phyloP scores from a whole-genome alignment of 805 yeast genomes.

The Candida xiaguanensis region DNA sequence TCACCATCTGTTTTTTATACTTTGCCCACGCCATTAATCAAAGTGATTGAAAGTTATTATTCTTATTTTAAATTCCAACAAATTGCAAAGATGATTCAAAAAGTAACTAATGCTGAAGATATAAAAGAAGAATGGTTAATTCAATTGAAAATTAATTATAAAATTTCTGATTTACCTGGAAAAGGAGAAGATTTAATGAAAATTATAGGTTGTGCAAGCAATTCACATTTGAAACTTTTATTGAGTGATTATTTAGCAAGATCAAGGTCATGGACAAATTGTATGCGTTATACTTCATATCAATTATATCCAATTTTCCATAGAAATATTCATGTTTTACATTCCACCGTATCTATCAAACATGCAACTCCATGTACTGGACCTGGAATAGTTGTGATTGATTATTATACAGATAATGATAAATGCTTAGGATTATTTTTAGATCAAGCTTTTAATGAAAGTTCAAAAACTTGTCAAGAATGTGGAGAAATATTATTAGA shows the following conservation, averaged over 20 bases:
- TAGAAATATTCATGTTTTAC: slow-evolving; percentile 73
- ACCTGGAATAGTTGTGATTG: slow-evolving; percentile 79
- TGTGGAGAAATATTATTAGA: slow-evolving; percentile 70
- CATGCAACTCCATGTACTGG: slow-evolving; percentile 92
- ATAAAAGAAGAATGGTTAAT: slow-evolving; percentile 23
- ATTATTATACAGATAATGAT: slow-evolving; percentile 88
- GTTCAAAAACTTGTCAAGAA: slow-evolving; percentile 66
- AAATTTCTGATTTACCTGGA: slow-evolving; percentile 33
- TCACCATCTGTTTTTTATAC: slow-evolving; percentile 83
- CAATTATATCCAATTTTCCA: slow-evolving; percentile 51
- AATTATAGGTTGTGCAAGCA: slow-evolving; percentile 34
- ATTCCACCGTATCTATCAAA: slow-evolving; percentile 76
- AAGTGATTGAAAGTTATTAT: slow-evolving; percentile 51
- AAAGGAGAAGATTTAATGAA: slow-evolving; percentile 29
- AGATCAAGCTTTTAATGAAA: slow-evolving; percentile 72
- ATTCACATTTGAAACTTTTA: slow-evolving; percentile 39
- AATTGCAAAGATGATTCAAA: slow-evolving; percentile 19
- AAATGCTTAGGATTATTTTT: slow-evolving; percentile 85
- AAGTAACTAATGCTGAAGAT: slow-evolving; percentile 20
- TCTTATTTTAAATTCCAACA: slow-evolving; percentile 21
- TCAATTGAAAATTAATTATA: slow-evolving; percentile 24
- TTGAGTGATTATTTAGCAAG: slow-evolving; percentile 45
- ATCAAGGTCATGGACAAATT: slow-evolving; percentile 47
- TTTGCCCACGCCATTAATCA: slow-evolving; percentile 58
- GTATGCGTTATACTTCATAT: slow-evolving; percentile 32